These are phyloP conservation scores for Striga hermonthica DNA, from an alignment of 305 asterid species.

Conservation along the genomic window DNA sequence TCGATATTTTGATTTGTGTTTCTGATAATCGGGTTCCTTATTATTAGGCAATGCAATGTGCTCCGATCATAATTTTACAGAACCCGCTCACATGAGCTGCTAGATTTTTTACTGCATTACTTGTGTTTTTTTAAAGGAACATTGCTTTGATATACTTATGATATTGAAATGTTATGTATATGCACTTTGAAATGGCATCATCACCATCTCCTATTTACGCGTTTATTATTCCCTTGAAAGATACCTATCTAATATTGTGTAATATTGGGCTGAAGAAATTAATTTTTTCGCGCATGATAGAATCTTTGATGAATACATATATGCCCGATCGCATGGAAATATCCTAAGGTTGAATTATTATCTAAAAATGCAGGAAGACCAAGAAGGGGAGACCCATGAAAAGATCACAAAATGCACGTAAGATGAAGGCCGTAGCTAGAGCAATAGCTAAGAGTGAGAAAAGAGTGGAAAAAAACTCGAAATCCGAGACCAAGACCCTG, in stretches of 20 bases:
- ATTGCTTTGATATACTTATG: background rate
- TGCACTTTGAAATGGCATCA: no score
- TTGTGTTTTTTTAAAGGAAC: background rate
- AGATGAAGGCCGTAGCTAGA: slow-evolving; percentile 67
- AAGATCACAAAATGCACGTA: slow-evolving; percentile 62
- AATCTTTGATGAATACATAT: no score
- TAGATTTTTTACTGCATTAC: background rate
- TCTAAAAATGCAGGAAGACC: slow-evolving; percentile 42
- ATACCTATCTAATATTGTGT: background rate
- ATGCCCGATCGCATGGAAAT: no score
- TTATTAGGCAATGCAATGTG: background rate
- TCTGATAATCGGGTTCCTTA: background rate
- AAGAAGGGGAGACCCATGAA: slow-evolving; percentile 65
- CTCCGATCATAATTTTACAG: background rate
- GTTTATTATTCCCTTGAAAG: background rate
- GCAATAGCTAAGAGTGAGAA: slow-evolving; percentile 58
- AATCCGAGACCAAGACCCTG: slow-evolving; percentile 49
- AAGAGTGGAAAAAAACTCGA: slow-evolving; percentile 41
- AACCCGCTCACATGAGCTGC: background rate
- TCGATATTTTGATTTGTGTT: background rate
- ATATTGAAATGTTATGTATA: no score
- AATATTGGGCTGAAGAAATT: background rate
- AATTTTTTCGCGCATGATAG: no score
- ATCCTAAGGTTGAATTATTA: no score
- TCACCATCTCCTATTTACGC: background rate